Conservation (phyloP, 2,329 filamentous ascomycete genomes). For the Diaporthe batatas region DNA sequence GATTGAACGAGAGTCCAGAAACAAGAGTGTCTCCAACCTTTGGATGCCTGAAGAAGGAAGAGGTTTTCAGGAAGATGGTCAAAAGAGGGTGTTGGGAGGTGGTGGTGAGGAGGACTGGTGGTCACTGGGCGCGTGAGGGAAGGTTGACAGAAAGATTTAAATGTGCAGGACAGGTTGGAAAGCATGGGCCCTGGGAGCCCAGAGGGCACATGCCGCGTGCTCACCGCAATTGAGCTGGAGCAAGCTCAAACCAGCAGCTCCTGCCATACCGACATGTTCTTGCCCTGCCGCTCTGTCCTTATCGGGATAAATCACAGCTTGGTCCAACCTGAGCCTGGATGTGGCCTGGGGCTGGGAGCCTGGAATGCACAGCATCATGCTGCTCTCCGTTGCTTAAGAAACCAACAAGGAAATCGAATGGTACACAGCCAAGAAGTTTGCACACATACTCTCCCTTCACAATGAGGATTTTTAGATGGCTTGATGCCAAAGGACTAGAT, state of each 20-base stretch:
- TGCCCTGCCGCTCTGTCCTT: slow-evolving; percentile 3
- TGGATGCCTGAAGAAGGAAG: not conserved
- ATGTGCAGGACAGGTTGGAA: too few species aligned
- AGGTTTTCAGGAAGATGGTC: not conserved
- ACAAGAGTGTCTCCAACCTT: too few species aligned
- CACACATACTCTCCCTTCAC: not conserved
- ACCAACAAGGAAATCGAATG: not conserved
- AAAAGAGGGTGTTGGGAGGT: not conserved
- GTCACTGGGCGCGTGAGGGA: not conserved
- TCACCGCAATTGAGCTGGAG: not conserved
- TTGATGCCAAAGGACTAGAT: slow-evolving; percentile 25
- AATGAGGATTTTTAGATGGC: not conserved
- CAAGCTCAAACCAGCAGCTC: not conserved
- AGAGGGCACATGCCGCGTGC: not conserved
- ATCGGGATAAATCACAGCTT: not conserved
- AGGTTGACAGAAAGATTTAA: not conserved
- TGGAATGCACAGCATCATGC: not conserved
- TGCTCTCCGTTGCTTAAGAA: not conserved
- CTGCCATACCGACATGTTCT: not conserved
- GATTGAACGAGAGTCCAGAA: not conserved
- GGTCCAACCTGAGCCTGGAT: not conserved
- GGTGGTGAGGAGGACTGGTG: not conserved
- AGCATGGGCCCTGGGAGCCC: not conserved
- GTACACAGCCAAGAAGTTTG: not conserved
- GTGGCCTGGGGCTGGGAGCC: not conserved